Percentiles rank a stretch among this genome's conserved stretches.
These are phyloP conservation scores for Pilasporangium apinafurcum DNA, from an alignment of 352 stramenopile genomes.

Conservation along the genomic window DNA sequence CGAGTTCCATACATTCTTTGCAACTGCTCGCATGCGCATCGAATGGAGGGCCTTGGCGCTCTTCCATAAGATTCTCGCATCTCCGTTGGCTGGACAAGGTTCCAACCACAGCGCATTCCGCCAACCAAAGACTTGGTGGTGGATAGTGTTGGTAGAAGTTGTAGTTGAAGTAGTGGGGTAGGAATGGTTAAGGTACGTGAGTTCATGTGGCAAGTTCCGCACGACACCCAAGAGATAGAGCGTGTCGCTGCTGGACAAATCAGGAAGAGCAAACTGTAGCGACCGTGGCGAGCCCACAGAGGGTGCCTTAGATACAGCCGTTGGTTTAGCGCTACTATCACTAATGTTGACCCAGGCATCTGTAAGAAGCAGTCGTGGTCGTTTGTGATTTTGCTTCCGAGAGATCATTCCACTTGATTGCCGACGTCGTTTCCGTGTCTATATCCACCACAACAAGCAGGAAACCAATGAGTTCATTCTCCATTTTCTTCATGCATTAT, in stretches of 20 bases:
- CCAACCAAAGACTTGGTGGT: conserved; percentile 23
- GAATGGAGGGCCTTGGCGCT: conserved; percentile 29
- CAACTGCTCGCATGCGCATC: conserved; percentile 21
- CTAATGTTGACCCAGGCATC: too few relatives aligned
- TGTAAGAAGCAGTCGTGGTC: too few relatives aligned
- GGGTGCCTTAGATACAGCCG: too few relatives aligned
- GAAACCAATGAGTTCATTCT: too few relatives aligned
- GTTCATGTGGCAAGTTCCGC: conserved; percentile 22
- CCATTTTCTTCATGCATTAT: too few relatives aligned
- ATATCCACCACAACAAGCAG: too few relatives aligned
- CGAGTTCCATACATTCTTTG: conserved; percentile 24
- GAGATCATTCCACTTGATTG: too few relatives aligned
- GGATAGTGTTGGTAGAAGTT: neutral
- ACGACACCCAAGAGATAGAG: conserved; percentile 25
- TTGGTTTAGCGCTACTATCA: too few relatives aligned
- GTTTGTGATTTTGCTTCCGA: too few relatives aligned
- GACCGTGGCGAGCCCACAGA: conserved; percentile 16
- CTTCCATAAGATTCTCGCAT: conserved; percentile 28
- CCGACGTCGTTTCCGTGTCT: too few relatives aligned
- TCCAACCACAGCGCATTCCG: conserved; percentile 28
- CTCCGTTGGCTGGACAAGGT: neutral
- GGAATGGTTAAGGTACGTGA: conserved; percentile 26
- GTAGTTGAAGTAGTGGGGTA: conserved; percentile 7
- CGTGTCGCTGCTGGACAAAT: conserved; percentile 30
- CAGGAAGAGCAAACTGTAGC: conserved; percentile 26